These are phyloP conservation scores for Setaria viridis DNA, from an alignment of 202 grass and related monocot genomes.

Conservation along the genomic window DNA sequence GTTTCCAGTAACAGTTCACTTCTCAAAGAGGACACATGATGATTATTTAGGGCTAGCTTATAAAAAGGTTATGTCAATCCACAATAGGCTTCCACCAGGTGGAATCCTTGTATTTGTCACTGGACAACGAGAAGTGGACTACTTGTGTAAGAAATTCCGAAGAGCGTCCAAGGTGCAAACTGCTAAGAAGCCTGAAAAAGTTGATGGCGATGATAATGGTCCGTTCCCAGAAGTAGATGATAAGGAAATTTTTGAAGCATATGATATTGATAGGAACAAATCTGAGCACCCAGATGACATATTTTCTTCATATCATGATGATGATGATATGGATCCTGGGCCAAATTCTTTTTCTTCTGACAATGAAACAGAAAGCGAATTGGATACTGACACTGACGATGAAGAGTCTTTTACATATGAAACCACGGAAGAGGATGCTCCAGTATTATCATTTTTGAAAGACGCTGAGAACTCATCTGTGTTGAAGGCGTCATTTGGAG, in stretches of 20 bases:
- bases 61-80: constrained; percentile 89
- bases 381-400: constrained; percentile 65
- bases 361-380: constrained; percentile 61
- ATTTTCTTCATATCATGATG: constrained; percentile 64
- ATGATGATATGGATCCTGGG: constrained; percentile 54
- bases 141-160: constrained; percentile 80
- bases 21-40: constrained; percentile 80
- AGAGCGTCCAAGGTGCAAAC: constrained; percentile 56
- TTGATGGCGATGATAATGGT: constrained; percentile 19
- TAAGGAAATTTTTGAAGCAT: constrained; percentile 93
- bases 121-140: constrained; percentile 95
- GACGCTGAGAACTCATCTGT: constrained; percentile 59
- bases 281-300: constrained; percentile 62
- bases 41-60: constrained; percentile 94
- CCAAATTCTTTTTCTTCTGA: constrained; percentile 67
- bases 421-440: constrained; percentile 54
- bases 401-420: constrained; percentile 54
- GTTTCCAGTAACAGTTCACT: constrained; percentile 88
- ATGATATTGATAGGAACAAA: constrained; percentile 69
- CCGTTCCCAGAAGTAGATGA: constrained; percentile 60
- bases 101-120: constrained; percentile 98
- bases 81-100: constrained; percentile 87
- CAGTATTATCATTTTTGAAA: constrained; percentile 73
- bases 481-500: constrained; percentile 81
- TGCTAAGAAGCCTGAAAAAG: constrained; percentile 52